Conservation (phyloP, 208 protist genomes). For the Novymonas esmeraldas region DNA sequence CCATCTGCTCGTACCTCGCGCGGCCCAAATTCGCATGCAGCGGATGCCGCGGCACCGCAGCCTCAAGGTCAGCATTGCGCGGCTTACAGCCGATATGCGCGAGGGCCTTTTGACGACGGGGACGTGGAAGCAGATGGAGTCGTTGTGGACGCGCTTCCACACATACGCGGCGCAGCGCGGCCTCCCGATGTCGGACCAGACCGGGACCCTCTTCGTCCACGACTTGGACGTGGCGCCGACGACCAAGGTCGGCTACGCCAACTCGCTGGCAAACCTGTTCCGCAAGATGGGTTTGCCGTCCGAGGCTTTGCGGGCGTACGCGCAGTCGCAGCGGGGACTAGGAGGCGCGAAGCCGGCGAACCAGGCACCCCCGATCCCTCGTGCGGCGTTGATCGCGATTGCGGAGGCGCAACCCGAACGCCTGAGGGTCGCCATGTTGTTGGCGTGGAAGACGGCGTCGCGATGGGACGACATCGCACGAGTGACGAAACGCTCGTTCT, state of each 20-base stretch:
- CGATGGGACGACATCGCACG: neutral
- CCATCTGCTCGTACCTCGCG: too few species aligned
- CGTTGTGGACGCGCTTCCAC: neutral
- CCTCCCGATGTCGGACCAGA: neutral
- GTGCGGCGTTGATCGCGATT: neutral
- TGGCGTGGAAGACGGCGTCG: neutral
- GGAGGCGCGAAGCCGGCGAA: neutral
- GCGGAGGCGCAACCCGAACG: neutral
- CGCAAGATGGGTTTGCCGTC: neutral
- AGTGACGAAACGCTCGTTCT: neutral
- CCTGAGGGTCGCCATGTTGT: neutral
- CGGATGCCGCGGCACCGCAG: neutral
- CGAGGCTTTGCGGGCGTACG: neutral
- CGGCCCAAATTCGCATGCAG: too few species aligned
- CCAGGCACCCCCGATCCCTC: neutral
- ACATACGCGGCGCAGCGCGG: neutral
- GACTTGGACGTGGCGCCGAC: neutral
- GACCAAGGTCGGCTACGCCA: neutral
- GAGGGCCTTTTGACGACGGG: neutral
- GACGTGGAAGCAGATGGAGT: neutral
- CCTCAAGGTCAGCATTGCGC: neutral
- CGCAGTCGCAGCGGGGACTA: neutral
- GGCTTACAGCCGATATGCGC: neutral
- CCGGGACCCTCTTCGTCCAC: neutral
- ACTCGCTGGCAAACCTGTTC: neutral